Conservation (phyloP, 2,329 filamentous ascomycete genomes). For the Periconia macrospinosa region DNA sequence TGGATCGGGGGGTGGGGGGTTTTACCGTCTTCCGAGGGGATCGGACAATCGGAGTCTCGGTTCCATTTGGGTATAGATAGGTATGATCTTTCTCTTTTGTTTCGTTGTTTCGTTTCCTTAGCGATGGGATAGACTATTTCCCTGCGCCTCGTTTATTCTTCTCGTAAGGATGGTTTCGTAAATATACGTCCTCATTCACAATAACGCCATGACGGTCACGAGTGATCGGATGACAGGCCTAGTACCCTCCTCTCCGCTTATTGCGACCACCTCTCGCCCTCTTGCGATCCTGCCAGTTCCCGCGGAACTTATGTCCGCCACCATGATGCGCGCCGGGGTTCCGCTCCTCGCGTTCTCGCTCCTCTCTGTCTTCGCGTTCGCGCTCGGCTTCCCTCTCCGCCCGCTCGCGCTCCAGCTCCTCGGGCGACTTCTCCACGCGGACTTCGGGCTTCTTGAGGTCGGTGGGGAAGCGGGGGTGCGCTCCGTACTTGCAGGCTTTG, state of each 20-base stretch:
- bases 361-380: slow-evolving; percentile 44
- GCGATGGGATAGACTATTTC: too few relatives aligned
- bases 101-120: too few relatives aligned
- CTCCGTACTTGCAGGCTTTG: slow-evolving; percentile 72
- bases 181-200: too few relatives aligned
- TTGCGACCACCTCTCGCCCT: background rate
- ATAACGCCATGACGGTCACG: background rate
- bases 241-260: slow-evolving; percentile 3
- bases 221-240: background rate
- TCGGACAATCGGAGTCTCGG: too few relatives aligned
- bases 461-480: slow-evolving; percentile 80
- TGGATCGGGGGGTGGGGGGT: too few relatives aligned
- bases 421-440: slow-evolving; percentile 70
- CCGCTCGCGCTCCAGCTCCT: slow-evolving; percentile 66
- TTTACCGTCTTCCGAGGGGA: too few relatives aligned
- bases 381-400: slow-evolving; percentile 52
- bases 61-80: too few relatives aligned
- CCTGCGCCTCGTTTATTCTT: too few relatives aligned
- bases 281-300: slow-evolving; percentile 4
- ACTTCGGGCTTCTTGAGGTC: slow-evolving; percentile 64
- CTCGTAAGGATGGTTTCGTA: too few relatives aligned
- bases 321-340: slow-evolving; percentile 31
- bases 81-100: too few relatives aligned
- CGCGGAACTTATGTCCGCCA: slow-evolving; percentile 26
- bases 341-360: slow-evolving; percentile 42